phyloP scores from a whole-genome alignment of 2,329 filamentous ascomycete genomes.

The Fonsecaea nubica region DNA sequence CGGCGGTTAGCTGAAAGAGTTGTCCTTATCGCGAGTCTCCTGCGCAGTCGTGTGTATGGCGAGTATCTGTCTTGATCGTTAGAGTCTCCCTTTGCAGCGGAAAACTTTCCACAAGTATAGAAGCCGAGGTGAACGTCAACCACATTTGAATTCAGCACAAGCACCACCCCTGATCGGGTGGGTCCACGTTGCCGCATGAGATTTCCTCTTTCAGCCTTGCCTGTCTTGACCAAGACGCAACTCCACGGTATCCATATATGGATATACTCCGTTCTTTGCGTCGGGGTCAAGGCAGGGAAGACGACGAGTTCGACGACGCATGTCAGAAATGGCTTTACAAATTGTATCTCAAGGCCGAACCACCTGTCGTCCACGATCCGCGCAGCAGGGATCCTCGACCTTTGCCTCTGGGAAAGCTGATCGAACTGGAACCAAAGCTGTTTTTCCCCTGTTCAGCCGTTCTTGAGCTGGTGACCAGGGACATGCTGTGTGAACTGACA shows the following conservation, averaged over 20 bases:
- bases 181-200: constrained; percentile 10
- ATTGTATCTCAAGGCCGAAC: constrained; percentile 7
- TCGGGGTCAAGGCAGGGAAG: constrained; percentile 8
- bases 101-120: neutral
- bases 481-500: constrained; percentile 9
- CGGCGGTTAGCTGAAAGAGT: neutral
- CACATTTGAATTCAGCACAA: neutral
- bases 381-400: neutral
- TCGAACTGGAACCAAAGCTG: constrained; percentile 6
- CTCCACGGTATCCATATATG: constrained; percentile 2
- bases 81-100: neutral
- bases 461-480: constrained; percentile 3
- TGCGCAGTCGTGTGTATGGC: neutral
- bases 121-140: neutral
- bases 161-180: neutral
- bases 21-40: neutral
- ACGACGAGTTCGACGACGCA: neutral
- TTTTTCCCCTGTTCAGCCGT: constrained; percentile 5
- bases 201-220: constrained; percentile 8
- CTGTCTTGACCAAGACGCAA: constrained; percentile 5
- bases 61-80: neutral
- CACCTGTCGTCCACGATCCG: constrained; percentile 9
- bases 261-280: constrained; percentile 10
- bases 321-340: constrained; percentile 8
- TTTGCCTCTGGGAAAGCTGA: constrained; percentile 4